Evolutionary conservation across 2,329 filamentous ascomycete species (phyloP), one percentile per base, ranked within the genome.

Genomic region (Massarina eburnea): DNA sequence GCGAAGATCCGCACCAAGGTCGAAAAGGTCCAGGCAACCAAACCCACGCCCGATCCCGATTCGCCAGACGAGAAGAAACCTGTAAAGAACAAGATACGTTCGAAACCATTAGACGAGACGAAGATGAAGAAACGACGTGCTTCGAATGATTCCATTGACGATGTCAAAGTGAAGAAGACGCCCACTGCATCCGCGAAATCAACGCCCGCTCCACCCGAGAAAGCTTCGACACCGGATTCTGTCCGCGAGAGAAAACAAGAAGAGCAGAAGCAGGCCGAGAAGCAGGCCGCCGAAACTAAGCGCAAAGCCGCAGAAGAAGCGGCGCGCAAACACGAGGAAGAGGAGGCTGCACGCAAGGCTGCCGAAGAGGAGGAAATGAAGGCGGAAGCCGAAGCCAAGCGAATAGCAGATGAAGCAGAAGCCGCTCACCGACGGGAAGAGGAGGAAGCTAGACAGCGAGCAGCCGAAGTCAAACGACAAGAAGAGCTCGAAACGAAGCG

Each of bases 51-150:
- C 14, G 67, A 68, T 27, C 50, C 61, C 4, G 66, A 70, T 7
- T 69, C 67, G 14, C 63, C 61, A 3, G 67, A 70, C 29, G 67
- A 70, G 45, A 59, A 59, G 29, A 68, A 64, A 37, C 42, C 51
- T 9, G 37, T 58, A 19, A 69, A 64, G 46, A 64, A 59, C 22
- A 61, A 62, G 39, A 60, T 65, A 48, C 66, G 66, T 39, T 61
- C 65, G 41, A 61, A 61, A 35, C 53, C 58, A 5, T 51, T 64
- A 35, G 66, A 70, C 8, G 65, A 65, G 33, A 14, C 33, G 3
- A 68, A 64, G 44, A 55, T 61, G 33, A 62, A 57, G 43, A 69
- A 65, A 34, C 57, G 61, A 21, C 59, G 62, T 30, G 21, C 61
- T 8, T 67, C 65, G 15, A 61, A 68, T 41, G 63, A 49, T 15